phyloP scores from a whole-genome alignment of 129 eudicot species.

The Flaveria trinervia region DNA sequence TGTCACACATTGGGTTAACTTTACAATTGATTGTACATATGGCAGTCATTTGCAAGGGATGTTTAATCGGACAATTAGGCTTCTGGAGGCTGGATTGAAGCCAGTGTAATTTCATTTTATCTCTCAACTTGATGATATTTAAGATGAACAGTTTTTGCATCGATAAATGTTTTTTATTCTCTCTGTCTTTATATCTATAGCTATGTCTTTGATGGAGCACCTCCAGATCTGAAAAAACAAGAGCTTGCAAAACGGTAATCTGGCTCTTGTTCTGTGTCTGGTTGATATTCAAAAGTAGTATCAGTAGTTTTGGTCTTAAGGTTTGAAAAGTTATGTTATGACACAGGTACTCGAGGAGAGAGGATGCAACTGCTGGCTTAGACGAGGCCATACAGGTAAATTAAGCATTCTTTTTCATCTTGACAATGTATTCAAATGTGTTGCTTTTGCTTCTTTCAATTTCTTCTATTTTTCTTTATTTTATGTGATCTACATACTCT shows the following conservation, averaged over 20 bases:
- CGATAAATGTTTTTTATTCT: neutral
- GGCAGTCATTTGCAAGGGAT: conserved; percentile 93
- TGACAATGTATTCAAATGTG: neutral
- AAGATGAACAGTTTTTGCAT: conserved; percentile 25
- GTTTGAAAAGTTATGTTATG: conserved; percentile 17
- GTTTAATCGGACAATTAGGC: conserved; percentile 92
- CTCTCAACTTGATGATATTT: conserved; percentile 28
- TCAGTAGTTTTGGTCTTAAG: neutral
- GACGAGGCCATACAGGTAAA: conserved; percentile 63
- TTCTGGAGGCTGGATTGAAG: conserved; percentile 94
- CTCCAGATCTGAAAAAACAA: conserved; percentile 93
- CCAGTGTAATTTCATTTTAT: conserved; percentile 63
- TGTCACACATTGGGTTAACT: neutral
- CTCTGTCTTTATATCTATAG: conserved; percentile 30
- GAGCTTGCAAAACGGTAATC: conserved; percentile 89
- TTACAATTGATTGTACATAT: conserved; percentile 25
- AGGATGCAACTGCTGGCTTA: conserved; percentile 69
- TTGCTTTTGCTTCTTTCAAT: neutral
- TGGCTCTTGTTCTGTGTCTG: neutral
- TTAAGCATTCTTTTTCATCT: neutral
- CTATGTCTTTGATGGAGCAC: conserved; percentile 94
- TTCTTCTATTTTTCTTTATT: neutral
- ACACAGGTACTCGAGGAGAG: conserved; percentile 57
- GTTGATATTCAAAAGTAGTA: neutral
- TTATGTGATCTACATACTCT: neutral